Conservation (phyloP, 495 filamentous ascomycete species). For the Aspergillus homomorphus region DNA sequence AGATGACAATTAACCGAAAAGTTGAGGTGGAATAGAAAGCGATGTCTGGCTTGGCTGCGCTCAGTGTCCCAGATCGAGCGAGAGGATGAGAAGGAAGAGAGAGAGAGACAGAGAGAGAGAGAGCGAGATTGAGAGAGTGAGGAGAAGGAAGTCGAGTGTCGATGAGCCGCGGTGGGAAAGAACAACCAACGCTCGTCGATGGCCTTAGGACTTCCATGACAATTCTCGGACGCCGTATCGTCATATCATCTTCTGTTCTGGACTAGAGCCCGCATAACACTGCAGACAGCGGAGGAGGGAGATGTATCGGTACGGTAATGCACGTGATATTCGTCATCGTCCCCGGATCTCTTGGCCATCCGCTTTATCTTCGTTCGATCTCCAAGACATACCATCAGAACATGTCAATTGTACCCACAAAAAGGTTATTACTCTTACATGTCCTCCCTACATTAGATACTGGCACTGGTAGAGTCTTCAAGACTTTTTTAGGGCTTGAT, state of each 20-base stretch:
- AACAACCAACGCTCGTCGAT: neutral
- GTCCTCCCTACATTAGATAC: too few relatives aligned
- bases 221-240: slow-evolving; percentile 4
- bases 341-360: slow-evolving; percentile 1
- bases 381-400: neutral
- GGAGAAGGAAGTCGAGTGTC: slow-evolving; percentile 2
- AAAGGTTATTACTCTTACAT: too few relatives aligned
- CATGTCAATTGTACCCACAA: too few relatives aligned
- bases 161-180: neutral
- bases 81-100: neutral
- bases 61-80: neutral
- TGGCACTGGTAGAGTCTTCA: too few relatives aligned
- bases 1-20: slow-evolving; percentile 7
- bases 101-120: slow-evolving; percentile 10
- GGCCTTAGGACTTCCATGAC: slow-evolving; percentile 18
- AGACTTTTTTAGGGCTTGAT: neutral
- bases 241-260: neutral
- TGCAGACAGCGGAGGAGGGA: slow-evolving; percentile 6
- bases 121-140: slow-evolving; percentile 7
- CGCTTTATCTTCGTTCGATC: neutral
- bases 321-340: slow-evolving; percentile 19
- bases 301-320: slow-evolving; percentile 14
- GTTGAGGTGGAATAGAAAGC: slow-evolving; percentile 10
- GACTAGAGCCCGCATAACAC: neutral
- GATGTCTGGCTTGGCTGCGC: slow-evolving; percentile 1